phyloP scores from a whole-genome alignment of 2,329 filamentous ascomycete species.

The Gremmenia infestans region DNA sequence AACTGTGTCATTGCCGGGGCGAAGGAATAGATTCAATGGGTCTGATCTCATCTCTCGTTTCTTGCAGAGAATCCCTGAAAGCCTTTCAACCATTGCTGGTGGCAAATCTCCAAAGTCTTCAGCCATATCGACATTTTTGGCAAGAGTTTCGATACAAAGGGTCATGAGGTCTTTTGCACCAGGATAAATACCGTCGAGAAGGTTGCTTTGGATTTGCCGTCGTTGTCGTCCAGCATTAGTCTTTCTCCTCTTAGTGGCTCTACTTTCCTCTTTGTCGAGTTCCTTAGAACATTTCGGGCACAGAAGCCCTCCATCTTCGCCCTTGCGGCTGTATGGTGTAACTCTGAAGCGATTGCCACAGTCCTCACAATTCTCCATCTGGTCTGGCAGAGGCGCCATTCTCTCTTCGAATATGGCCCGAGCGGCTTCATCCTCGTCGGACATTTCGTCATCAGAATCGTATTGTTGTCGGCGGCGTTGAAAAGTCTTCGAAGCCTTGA shows the following conservation, averaged over 20 bases:
- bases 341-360: slow-evolving; percentile 90
- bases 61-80: slow-evolving; percentile 57
- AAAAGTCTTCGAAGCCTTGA: slow-evolving; percentile 55
- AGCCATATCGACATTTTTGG: slow-evolving; percentile 57
- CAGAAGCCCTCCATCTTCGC: slow-evolving; percentile 78
- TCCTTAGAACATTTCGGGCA: slow-evolving; percentile 78
- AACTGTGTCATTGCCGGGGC: slow-evolving; percentile 46
- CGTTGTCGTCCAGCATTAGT: slow-evolving; percentile 51
- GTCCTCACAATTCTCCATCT: slow-evolving; percentile 81
- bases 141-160: slow-evolving; percentile 57
- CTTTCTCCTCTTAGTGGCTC: slow-evolving; percentile 51
- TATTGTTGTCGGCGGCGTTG: slow-evolving; percentile 44
- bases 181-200: slow-evolving; percentile 67
- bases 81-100: slow-evolving; percentile 49
- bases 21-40: slow-evolving; percentile 53
- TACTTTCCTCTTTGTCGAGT: slow-evolving; percentile 60
- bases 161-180: slow-evolving; percentile 66
- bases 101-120: slow-evolving; percentile 59
- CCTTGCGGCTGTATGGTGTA: slow-evolving; percentile 79
- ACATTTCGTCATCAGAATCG: slow-evolving; percentile 37
- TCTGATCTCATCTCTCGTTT: slow-evolving; percentile 49
- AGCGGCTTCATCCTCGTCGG: slow-evolving; percentile 47
- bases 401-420: slow-evolving; percentile 44
- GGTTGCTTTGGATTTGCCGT: slow-evolving; percentile 75
- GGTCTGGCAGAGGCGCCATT: slow-evolving; percentile 48